phyloP scores from a whole-genome alignment of 768 basidiomycete genomes.

The Russula sp. region DNA sequence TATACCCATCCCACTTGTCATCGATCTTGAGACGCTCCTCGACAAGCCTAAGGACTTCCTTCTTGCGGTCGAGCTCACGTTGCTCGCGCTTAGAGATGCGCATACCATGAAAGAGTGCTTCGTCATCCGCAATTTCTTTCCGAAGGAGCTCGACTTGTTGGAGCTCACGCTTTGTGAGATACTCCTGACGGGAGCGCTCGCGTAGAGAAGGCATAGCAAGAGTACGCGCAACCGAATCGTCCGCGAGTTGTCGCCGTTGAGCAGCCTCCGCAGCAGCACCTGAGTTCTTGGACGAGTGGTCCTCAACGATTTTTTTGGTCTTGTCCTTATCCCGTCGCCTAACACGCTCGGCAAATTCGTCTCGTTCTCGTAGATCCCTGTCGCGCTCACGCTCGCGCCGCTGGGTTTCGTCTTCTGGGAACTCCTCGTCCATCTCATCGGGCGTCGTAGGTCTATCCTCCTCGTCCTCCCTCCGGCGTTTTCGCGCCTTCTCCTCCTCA shows the following conservation, averaged over 20 bases:
- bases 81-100: constrained; percentile 80
- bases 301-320: constrained; percentile 88
- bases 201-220: constrained; percentile 68
- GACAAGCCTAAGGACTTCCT: constrained; percentile 84
- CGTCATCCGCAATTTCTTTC: constrained; percentile 92
- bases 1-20: constrained; percentile 94
- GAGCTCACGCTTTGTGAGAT: constrained; percentile 91
- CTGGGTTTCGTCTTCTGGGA: constrained; percentile 63
- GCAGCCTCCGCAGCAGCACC: constrained; percentile 81
- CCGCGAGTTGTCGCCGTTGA: constrained; percentile 72
- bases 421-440: constrained; percentile 41
- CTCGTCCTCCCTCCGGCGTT: constrained; percentile 52
- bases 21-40: constrained; percentile 93
- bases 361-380: constrained; percentile 79
- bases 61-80: constrained; percentile 81
- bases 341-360: constrained; percentile 89
- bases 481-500: constrained; percentile 72
- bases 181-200: constrained; percentile 88
- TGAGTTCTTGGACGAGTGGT: constrained; percentile 72
- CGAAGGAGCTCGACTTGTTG: constrained; percentile 93
- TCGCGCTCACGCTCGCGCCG: constrained; percentile 67
- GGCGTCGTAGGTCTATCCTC: constrained; percentile 28
- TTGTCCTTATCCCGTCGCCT: constrained; percentile 74
- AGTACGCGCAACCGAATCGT: constrained; percentile 42
- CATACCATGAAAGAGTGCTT: constrained; percentile 86